These are phyloP conservation scores for Pachysolen tannophilus DNA, from an alignment of 805 yeast genomes.

Conservation along the genomic window DNA sequence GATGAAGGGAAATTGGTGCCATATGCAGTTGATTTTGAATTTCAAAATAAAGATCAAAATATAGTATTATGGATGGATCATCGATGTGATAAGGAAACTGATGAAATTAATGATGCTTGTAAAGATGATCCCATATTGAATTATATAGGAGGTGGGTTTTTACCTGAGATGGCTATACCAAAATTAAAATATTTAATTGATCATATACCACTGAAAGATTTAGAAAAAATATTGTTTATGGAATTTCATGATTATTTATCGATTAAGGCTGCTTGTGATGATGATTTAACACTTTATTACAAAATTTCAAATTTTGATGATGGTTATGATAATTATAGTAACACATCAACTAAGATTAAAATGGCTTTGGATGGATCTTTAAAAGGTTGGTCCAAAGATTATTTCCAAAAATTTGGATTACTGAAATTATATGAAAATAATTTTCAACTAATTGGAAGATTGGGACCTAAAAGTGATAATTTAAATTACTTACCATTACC, in stretches of 20 bases:
- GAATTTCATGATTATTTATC: constrained; percentile 44
- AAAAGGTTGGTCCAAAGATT: constrained; percentile 38
- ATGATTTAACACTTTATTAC: constrained; percentile 13
- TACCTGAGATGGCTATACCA: constrained; percentile 54
- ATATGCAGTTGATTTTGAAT: constrained; percentile 22
- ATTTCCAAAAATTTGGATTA: constrained; percentile 19
- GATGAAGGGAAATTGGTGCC: constrained; percentile 18
- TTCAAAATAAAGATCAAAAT: constrained; percentile 22
- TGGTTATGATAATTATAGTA: not conserved
- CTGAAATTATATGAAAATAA: constrained; percentile 6
- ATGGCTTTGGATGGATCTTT: constrained; percentile 51
- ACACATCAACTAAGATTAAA: too few relatives aligned
- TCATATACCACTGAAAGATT: constrained; percentile 12
- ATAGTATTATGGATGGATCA: constrained; percentile 57
- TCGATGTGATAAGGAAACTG: constrained; percentile 28
- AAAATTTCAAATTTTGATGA: constrained; percentile 4
- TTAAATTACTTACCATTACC: constrained; percentile 17
- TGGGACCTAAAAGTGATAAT: constrained; percentile 12
- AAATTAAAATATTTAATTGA: constrained; percentile 35
- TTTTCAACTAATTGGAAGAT: constrained; percentile 22
- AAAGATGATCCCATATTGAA: constrained; percentile 15
- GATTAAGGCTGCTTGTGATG: constrained; percentile 16
- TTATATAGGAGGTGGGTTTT: constrained; percentile 34
- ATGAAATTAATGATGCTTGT: constrained; percentile 20
- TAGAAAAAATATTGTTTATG: constrained; percentile 27